Evolutionary conservation across 371 early-diverging fungal species (phyloP), one percentile per base, ranked within the genome.

Genomic region (Mortierella sp.): DNA sequence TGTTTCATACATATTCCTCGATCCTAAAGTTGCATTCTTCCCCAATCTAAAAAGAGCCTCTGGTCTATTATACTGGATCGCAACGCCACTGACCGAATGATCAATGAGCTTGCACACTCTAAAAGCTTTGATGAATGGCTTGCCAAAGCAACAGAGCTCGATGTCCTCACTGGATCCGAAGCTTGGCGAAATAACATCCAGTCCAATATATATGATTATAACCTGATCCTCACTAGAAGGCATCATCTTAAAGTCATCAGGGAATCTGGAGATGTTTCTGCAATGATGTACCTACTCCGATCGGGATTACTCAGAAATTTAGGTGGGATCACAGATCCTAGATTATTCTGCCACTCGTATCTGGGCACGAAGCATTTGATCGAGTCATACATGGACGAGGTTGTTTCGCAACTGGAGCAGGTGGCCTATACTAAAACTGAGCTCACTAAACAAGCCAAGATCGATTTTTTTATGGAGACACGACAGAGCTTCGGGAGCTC

Each of bases 291-390:
- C 72, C 62, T 88, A 4, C 72, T 94, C 48, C 87, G 93, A 43
- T 85, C 91, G 33, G 87, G 87, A 67, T 69, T 94, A 10, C 68
- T 93, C 21, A 82, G 95, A 22, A 94, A 94, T 68, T 85, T 94
- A 65, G 94, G 92, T 50, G 94, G 93, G 16, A 87, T 95, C 32
- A 90, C 89, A 63, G 93, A 93, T 58, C 85, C 88, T 43, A 84
- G 85, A 41, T 72, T 93, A 32, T 93, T 89, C 65, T 72, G 86
- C 8, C 87, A 88, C 64, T 88, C 88, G 13, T 89, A 87, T 62
- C 52, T 90, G 19, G 92, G 92, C 84, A 94, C 94, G 19, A 94
- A 94, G 69, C 72, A 84, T 22, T 70, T 93, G 58, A 92, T 94
- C 64, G 90, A 93, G 70, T 90, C 92, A 7, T 94, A 94, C 73